These are phyloP conservation scores for Mucor lusitanicus DNA, from an alignment of 371 early-diverging fungal species.

Conservation along the genomic window DNA sequence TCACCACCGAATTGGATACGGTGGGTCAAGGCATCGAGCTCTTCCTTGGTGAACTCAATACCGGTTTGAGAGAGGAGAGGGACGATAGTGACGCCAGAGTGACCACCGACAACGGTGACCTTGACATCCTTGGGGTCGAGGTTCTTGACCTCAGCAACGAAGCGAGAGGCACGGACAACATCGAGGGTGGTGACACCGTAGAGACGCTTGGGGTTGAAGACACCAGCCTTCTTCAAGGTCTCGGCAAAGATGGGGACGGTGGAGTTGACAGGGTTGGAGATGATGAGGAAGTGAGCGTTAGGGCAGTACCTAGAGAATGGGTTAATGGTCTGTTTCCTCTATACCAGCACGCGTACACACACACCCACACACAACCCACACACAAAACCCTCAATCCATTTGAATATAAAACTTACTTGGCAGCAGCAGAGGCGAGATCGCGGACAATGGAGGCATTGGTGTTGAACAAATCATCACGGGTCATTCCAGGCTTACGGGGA, in stretches of 20 bases:
- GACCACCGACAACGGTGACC: conserved; percentile 97
- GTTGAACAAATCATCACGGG: conserved; percentile 98
- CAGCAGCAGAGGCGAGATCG: conserved; percentile 72
- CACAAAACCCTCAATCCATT: no score
- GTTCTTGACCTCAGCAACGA: conserved; percentile 85
- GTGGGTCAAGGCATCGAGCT: conserved; percentile 91
- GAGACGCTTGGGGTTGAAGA: conserved; percentile 91
- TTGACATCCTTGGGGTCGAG: conserved; percentile 75
- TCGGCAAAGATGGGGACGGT: conserved; percentile 99
- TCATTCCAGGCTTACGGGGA: conserved; percentile 99
- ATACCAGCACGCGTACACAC: neutral
- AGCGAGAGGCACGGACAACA: conserved; percentile 96
- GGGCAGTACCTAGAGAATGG: conserved; percentile 77
- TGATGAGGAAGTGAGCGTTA: conserved; percentile 94
- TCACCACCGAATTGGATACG: conserved; percentile 99
- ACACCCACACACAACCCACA: neutral
- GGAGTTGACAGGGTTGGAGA: conserved; percentile 99
- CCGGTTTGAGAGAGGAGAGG: conserved; percentile 93
- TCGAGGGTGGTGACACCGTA: conserved; percentile 99
- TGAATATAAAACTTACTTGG: conserved; percentile 46
- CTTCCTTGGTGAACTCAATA: conserved; percentile 83
- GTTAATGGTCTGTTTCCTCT: neutral
- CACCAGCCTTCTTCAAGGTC: conserved; percentile 92
- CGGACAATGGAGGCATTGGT: conserved; percentile 96
- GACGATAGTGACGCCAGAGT: conserved; percentile 98